Conservation (phyloP, 176 grass and related monocot genomes). For the Musa schizocarpa region DNA sequence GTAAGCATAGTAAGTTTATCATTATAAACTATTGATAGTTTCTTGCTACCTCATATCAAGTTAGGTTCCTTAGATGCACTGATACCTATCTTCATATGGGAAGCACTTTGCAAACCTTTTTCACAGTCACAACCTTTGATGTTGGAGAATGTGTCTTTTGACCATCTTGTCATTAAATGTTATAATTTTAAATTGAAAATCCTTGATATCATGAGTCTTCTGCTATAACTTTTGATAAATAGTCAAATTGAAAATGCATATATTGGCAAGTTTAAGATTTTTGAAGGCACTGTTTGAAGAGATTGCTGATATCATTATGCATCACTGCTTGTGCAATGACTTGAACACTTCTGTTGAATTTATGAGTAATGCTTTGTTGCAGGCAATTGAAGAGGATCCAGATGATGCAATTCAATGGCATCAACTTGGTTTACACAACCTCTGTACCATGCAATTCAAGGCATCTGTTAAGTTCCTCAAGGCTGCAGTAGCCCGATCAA, state of each 20-base stretch:
- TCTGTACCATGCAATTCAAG: constrained; percentile 67
- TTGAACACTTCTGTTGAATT: background rate
- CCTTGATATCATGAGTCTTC: background rate
- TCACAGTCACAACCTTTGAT: too few species aligned
- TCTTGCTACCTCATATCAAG: too few species aligned
- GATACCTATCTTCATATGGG: too few species aligned
- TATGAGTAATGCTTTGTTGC: constrained; percentile 23
- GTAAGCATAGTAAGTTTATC: too few species aligned
- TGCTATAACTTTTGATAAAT: background rate
- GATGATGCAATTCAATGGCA: constrained; percentile 96
- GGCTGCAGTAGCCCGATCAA: constrained; percentile 63
- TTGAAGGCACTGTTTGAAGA: background rate
- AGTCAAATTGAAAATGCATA: background rate
- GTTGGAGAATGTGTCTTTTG: too few species aligned
- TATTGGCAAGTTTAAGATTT: background rate
- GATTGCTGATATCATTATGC: background rate
- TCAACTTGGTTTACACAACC: constrained; percentile 94
- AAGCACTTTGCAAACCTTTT: too few species aligned
- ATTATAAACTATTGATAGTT: too few species aligned
- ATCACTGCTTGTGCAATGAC: background rate
- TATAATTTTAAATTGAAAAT: too few species aligned
- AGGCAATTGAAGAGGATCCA: constrained; percentile 93
- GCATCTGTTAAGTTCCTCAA: constrained; percentile 85
- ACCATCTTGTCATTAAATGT: too few species aligned
- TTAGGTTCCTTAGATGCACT: too few species aligned